Conservation (phyloP, 129 eudicot species). For the Flaveria linearis region DNA sequence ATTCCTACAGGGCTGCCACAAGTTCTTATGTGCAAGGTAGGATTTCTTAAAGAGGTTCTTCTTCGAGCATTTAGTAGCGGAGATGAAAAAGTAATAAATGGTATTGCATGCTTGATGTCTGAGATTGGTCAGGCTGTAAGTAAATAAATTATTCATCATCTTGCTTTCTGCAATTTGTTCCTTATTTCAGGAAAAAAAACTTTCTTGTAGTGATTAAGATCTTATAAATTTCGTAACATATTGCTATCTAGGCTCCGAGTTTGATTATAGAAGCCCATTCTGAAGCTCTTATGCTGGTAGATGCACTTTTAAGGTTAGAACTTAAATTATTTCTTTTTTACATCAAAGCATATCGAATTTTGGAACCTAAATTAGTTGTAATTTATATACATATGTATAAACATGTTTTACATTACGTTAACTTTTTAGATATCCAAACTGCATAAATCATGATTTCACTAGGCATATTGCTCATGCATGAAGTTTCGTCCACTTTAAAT, state of each 20-base stretch:
- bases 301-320: slow-evolving; percentile 82
- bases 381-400: slow-evolving; percentile 12
- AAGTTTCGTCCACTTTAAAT: slow-evolving; percentile 26
- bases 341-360: background rate
- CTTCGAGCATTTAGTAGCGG: slow-evolving; percentile 73
- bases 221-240: slow-evolving; percentile 18
- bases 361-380: slow-evolving; percentile 7
- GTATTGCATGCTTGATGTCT: slow-evolving; percentile 95
- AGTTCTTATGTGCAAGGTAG: slow-evolving; percentile 71
- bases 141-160: slow-evolving; percentile 16
- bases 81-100: slow-evolving; percentile 77
- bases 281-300: slow-evolving; percentile 77
- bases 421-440: slow-evolving; percentile 14
- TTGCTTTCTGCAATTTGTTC: slow-evolving; percentile 23
- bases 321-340: slow-evolving; percentile 3
- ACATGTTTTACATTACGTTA: background rate
- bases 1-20: slow-evolving; percentile 76
- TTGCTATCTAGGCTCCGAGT: slow-evolving; percentile 68
- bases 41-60: slow-evolving; percentile 77
- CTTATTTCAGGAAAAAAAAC: background rate
- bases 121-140: slow-evolving; percentile 99
- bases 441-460: slow-evolving; percentile 21
- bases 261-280: slow-evolving; percentile 73
- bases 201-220: background rate
- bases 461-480: slow-evolving; percentile 1